A percentile compares a stretch with the other conserved stretches of the same genome.
Conservation (phyloP, 2,329 filamentous ascomycete genomes). For the Aureobasidium sp. region DNA sequence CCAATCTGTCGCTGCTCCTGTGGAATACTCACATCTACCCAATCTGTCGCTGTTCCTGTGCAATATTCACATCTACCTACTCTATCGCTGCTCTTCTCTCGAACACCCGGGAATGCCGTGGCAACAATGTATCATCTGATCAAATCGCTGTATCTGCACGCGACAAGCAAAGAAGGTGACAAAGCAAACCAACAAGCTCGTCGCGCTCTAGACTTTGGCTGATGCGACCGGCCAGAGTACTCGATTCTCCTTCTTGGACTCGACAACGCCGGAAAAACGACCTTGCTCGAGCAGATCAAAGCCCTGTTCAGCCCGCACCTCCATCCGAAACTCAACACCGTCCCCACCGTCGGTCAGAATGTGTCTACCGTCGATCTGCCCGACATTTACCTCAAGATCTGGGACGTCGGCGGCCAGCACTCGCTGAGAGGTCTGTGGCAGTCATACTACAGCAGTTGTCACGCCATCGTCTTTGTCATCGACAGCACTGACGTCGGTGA, state of each 20-base stretch:
- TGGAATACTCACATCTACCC: too few relatives aligned
- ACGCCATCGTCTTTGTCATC: conserved; percentile 96
- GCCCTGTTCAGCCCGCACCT: conserved; percentile 64
- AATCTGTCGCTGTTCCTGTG: too few relatives aligned
- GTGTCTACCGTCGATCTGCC: conserved; percentile 84
- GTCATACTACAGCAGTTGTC: conserved; percentile 86
- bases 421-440: conserved; percentile 87
- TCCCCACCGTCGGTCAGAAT: conserved; percentile 95
- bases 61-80: too few relatives aligned
- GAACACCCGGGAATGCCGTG: neutral
- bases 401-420: conserved; percentile 95
- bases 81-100: too few relatives aligned
- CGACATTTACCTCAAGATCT: conserved; percentile 96
- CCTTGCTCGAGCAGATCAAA: conserved; percentile 94
- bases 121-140: conserved; percentile 85
- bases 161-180: conserved; percentile 90
- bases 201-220: neutral
- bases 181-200: neutral
- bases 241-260: conserved; percentile 94
- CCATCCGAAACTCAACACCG: conserved; percentile 69
- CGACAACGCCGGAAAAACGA: conserved; percentile 97
- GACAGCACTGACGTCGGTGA: conserved; percentile 91
- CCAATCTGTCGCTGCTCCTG: too few relatives aligned
- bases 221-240: conserved; percentile 59
- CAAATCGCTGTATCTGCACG: conserved; percentile 90